These are phyloP conservation scores for Tolypocladium inflatum DNA, from an alignment of 2,329 filamentous ascomycete species.

Conservation along the genomic window DNA sequence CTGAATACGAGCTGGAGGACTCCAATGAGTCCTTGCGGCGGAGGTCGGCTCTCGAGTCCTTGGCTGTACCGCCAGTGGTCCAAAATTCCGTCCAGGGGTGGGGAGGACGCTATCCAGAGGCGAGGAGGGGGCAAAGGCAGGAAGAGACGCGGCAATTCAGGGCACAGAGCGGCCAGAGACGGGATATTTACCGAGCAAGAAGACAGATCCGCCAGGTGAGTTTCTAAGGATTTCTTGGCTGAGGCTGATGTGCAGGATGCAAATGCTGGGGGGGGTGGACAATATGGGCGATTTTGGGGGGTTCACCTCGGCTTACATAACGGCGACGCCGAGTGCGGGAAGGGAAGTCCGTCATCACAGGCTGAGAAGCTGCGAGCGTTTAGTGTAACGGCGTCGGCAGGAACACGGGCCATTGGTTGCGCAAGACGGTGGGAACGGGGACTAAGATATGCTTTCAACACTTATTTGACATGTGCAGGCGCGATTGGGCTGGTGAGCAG, in stretches of 20 bases:
- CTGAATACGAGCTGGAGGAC: conserved; percentile 7
- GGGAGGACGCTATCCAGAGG: neutral
- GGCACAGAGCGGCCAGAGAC: neutral
- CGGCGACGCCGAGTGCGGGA: neutral
- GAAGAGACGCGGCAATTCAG: neutral
- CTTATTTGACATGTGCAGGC: neutral
- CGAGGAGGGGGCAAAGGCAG: neutral
- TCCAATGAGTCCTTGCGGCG: neutral
- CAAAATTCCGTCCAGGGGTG: conserved; percentile 2
- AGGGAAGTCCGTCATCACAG: neutral
- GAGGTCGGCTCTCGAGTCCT: neutral
- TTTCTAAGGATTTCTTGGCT: neutral
- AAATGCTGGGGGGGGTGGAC: neutral
- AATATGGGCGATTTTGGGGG: neutral
- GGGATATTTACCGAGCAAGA: neutral
- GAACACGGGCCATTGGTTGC: neutral
- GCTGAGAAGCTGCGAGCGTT: neutral
- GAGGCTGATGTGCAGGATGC: neutral
- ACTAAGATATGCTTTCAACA: neutral
- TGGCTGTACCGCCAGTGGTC: neutral
- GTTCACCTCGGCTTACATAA: conserved; percentile 6
- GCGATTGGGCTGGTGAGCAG: too few relatives aligned
- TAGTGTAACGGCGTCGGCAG: neutral
- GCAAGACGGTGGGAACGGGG: neutral
- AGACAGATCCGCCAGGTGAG: neutral